Evolutionary conservation across 495 filamentous ascomycete genomes (phyloP), one percentile per base, ranked within the genome.

Genomic region (Parathielavia hyrcaniae): DNA sequence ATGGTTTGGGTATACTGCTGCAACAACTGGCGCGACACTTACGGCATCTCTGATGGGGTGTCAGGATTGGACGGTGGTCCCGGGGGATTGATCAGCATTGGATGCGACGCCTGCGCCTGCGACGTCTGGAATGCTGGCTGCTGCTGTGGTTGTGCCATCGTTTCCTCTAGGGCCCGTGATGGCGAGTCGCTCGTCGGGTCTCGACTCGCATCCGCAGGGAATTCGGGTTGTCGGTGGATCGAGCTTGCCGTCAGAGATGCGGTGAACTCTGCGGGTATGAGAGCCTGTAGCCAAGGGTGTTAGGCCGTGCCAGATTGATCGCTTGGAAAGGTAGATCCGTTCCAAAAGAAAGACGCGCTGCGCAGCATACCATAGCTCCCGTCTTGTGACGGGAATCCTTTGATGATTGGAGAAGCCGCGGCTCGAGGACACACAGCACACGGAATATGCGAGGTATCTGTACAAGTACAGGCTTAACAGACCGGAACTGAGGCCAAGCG

Each of bases 21-120:
- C 20, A 6, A 8, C n/a, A 20, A 26, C 2, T 1, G 1, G 6
- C 5, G 17, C 7, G 53, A 20, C 53, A 77, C 90, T 78, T 81
- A 95, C 91, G 90, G 90, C 75, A 89, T 86, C 58, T 95, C 90
- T 10, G 87, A 90, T 30, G 90, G 91, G n/a, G 91, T 96, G 57
- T 86, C 87, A 22, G 89, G 86, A 57, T 89, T 86, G 30, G 88
- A 90, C 10, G 87, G 86, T 47, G 89, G 86, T 55, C 88, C 88
- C 34, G 90, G 90, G 44, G 95, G 80, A 68, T 91, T 89, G 75
- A 95, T 90, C 59, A 95, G 73, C 53, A 87, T 93, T 3, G 85
- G 86, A 48, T 67, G 69, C 14, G 73, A 58, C 50, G 67, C 60
- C 54, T 74, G 74, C 47, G 74, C 26, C 11, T 32, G 45, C 45